Evolutionary conservation across 2,329 filamentous ascomycete genomes (phyloP), one percentile per base, ranked within the genome.

Genomic region (Hymenoscyphus fructigenus): DNA sequence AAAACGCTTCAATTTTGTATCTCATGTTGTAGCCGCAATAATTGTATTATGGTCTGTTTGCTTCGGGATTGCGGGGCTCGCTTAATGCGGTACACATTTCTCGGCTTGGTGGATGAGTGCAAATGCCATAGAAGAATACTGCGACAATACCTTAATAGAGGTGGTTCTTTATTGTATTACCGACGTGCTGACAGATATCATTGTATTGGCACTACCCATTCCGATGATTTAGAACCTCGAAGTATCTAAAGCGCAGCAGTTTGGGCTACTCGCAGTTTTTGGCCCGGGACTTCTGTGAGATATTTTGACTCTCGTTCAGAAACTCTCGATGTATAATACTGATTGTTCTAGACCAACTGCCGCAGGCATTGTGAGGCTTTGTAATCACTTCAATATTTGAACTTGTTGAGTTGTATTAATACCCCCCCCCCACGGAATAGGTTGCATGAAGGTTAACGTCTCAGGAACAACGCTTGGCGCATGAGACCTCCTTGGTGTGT

Each of bases 181-280:
- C 5, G 41, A 44, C n/a, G 41, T 36, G 28, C 7, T 34, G 56
- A 36, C 28, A 17, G 56, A 58, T 58, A 12, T 59, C n/a, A 23
- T 59, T 26, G 26, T 59, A 5, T 17, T 59, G 17, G 32, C 36
- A 5, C 15, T 41, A 17, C 57, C 57, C 12, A 41, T 59, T 12
- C 57, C 57, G n/a, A 41, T 59, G 57, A 36, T 59, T 23, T 59
- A 17, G 57, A 41, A 14, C 5, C 36, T 59, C n/a, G 34, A 59
- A 1, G n/a, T 38, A 5, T 6, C 17, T 38, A 38, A n/a, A 10
- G 4, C 17, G 12, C 29, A 41, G 15, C 41, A 41, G 12, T 3
- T 38, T 38, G 57, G 32, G 3, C 14, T 44, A 17, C 23, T 36
- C 15, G 34, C 14, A 28, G 36, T 59, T 17, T 59, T 59, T 23